phyloP scores from a whole-genome alignment of 1,284 basidiomycete genomes.

The Ceratobasidium sp. region DNA sequence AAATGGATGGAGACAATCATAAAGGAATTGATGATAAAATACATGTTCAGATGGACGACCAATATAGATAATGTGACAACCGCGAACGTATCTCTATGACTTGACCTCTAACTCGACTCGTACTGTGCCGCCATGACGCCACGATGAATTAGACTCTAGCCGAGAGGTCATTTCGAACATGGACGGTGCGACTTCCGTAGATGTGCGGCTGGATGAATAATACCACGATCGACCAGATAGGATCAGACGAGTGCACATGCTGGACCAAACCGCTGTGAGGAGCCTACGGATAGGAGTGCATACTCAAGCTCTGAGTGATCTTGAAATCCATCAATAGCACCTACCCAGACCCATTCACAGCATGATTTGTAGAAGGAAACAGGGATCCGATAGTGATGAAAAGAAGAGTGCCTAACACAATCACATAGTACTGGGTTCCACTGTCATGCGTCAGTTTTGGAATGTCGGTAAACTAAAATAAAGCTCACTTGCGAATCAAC shows the following conservation, averaged over 20 bases:
- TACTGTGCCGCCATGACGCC: not conserved
- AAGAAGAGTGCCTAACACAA: not conserved
- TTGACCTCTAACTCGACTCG: not conserved
- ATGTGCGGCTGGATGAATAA: not conserved
- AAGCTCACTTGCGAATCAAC: constrained; percentile 5
- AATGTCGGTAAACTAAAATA: not conserved
- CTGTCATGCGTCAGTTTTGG: not conserved
- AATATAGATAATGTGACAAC: too few species aligned
- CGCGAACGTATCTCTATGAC: too few species aligned
- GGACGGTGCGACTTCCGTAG: not conserved
- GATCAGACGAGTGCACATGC: constrained; percentile 20
- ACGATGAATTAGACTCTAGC: not conserved
- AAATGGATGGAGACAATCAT: too few species aligned
- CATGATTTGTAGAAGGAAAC: constrained; percentile 1
- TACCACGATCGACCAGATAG: constrained; percentile 29
- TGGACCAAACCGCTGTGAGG: constrained; percentile 19
- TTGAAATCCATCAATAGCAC: too few species aligned
- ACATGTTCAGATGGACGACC: too few species aligned
- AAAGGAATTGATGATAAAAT: too few species aligned
- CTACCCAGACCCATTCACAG: constrained; percentile 9
- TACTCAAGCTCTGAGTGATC: not conserved
- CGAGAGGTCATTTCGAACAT: not conserved
- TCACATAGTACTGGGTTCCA: constrained; percentile 3
- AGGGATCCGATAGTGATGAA: not conserved
- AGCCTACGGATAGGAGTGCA: not conserved